Percentiles rank a stretch among this genome's conserved stretches.
Evolutionary conservation across 495 filamentous ascomycete species (phyloP).

Genomic region (Schizothecium vesticola): DNA sequence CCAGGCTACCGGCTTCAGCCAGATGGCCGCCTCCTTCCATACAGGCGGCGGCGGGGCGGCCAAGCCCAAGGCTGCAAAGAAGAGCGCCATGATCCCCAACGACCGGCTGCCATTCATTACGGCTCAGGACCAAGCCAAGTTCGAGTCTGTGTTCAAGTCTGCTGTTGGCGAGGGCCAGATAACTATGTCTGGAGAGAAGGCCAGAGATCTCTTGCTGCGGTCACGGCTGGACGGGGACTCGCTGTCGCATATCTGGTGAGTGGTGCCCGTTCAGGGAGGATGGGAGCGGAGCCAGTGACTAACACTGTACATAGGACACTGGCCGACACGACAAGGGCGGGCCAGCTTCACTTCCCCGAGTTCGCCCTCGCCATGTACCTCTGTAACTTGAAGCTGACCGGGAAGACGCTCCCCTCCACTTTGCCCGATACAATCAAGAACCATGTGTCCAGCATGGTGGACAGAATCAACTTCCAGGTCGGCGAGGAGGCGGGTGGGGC

Average conservation of each 20-base stretch:
- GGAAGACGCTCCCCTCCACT: conserved; percentile 66
- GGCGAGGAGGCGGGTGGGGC: conserved; percentile 58
- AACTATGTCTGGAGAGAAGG: conserved; percentile 88
- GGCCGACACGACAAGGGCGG: conserved; percentile 95
- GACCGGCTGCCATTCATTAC: conserved; percentile 95
- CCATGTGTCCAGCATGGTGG: conserved; percentile 99
- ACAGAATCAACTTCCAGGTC: conserved; percentile 95
- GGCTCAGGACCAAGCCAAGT: conserved; percentile 90
- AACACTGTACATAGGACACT: conserved; percentile 58
- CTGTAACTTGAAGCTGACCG: conserved; percentile 86
- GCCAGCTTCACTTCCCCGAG: conserved; percentile 94
- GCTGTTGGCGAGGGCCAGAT: conserved; percentile 78
- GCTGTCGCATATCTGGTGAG: conserved; percentile 81
- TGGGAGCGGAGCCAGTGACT: not conserved
- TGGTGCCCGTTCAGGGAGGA: not conserved
- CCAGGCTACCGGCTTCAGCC: conserved; percentile 66
- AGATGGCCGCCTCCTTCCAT: conserved; percentile 84
- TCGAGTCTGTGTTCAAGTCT: conserved; percentile 96
- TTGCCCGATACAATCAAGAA: conserved; percentile 87
- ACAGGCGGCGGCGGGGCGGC: conserved; percentile 45
- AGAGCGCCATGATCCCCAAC: conserved; percentile 74
- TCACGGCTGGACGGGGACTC: conserved; percentile 80
- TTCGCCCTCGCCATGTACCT: conserved; percentile 99
- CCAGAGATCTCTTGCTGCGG: conserved; percentile 77
- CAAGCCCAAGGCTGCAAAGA: conserved; percentile 46